Evolutionary conservation across 176 grass and related monocot genomes (phyloP).

Genomic region (Oryza brachyantha): DNA sequence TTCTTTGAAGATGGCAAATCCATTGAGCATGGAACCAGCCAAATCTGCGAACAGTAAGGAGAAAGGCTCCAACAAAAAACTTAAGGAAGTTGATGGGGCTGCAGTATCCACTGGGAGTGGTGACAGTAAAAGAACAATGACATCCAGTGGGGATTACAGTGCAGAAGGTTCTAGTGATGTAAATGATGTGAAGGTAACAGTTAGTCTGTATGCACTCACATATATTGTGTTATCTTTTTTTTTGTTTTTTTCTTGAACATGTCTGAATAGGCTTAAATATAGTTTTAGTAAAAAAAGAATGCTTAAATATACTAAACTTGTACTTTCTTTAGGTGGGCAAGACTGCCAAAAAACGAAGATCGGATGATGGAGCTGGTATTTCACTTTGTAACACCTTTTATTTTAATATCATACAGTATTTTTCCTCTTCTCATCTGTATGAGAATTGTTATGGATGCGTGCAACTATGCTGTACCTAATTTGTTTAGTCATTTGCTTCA

Average conservation of each 20-base stretch:
- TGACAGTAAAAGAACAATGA: constrained; percentile 52
- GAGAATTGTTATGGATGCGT: background rate
- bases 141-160: constrained; percentile 59
- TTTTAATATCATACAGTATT: background rate
- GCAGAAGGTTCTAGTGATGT: constrained; percentile 77
- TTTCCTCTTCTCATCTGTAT: background rate
- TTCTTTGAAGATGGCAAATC: constrained; percentile 50
- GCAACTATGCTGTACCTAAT: background rate
- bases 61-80: constrained; percentile 59
- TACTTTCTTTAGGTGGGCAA: constrained; percentile 42
- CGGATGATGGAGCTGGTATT: constrained; percentile 51
- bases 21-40: constrained; percentile 50
- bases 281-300: too few species aligned
- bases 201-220: background rate
- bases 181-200: constrained; percentile 50
- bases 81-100: constrained; percentile 66
- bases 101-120: constrained; percentile 51
- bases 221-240: background rate
- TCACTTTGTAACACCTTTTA: background rate
- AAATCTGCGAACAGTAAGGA: constrained; percentile 75
- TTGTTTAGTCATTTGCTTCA: constrained; percentile 18
- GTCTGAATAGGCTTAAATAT: background rate
- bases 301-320: constrained; percentile 10
- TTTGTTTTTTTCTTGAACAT: background rate
- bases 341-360: constrained; percentile 49